These are phyloP conservation scores for Teratosphaeria zuluensis DNA, from an alignment of 2,329 filamentous ascomycete species.

Conservation along the genomic window DNA sequence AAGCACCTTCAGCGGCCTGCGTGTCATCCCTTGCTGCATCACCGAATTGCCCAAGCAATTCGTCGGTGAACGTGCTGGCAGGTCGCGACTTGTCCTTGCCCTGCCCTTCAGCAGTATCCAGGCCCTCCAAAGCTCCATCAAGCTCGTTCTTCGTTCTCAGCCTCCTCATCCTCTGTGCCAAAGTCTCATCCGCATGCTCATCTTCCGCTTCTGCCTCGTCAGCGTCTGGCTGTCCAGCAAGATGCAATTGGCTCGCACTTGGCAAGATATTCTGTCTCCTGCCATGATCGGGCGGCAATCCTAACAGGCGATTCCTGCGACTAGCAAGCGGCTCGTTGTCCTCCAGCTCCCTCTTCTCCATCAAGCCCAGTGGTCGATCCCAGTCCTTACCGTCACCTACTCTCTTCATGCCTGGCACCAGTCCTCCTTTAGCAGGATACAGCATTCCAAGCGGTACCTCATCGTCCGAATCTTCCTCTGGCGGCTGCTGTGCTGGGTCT, in stretches of 20 bases:
- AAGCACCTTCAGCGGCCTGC: conserved; percentile 12
- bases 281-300: conserved; percentile 31
- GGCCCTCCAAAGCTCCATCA: conserved; percentile 30
- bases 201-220: conserved; percentile 22
- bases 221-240: conserved; percentile 18
- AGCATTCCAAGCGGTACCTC: conserved; percentile 83
- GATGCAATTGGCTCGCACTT: conserved; percentile 20
- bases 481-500: conserved; percentile 38
- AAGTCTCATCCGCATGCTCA: conserved; percentile 55
- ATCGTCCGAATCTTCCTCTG: conserved; percentile 53
- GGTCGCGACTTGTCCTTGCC: conserved; percentile 16
- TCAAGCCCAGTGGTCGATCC: conserved; percentile 60
- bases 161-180: conserved; percentile 55
- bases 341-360: conserved; percentile 75
- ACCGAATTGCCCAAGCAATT: conserved; percentile 58
- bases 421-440: conserved; percentile 50
- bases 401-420: conserved; percentile 37
- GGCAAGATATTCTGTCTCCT: conserved; percentile 13
- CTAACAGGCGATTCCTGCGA: conserved; percentile 65
- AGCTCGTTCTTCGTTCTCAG: conserved; percentile 51
- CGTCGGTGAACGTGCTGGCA: conserved; percentile 56
- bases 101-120: conserved; percentile 22
- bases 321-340: conserved; percentile 83
- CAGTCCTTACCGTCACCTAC: conserved; percentile 30
- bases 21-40: conserved; percentile 31